phyloP scores from a whole-genome alignment of 2,329 filamentous ascomycete genomes.

The Aspergillus jensenii region DNA sequence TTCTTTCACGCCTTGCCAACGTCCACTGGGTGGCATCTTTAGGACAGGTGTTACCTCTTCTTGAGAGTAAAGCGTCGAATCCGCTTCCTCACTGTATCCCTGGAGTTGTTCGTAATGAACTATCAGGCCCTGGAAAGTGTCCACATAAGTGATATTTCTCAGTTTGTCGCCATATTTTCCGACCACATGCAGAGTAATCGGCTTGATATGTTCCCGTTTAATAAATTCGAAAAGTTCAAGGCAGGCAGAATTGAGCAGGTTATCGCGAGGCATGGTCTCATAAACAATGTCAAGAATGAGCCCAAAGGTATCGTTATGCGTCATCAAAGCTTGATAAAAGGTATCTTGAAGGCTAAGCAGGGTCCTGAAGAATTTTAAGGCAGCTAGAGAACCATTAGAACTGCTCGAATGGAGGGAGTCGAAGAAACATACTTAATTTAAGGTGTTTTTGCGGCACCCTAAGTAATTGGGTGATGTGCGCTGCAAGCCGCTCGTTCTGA shows the following conservation, averaged over 20 bases:
- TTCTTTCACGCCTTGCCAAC: conserved; percentile 74
- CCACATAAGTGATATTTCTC: conserved; percentile 73
- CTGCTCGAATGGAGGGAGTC: neutral
- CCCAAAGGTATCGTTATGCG: conserved; percentile 75
- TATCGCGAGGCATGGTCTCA: conserved; percentile 86
- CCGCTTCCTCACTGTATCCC: conserved; percentile 64
- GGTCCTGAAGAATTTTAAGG: conserved; percentile 90
- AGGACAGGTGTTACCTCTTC: conserved; percentile 58
- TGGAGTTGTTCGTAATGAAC: conserved; percentile 76
- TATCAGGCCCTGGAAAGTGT: conserved; percentile 77
- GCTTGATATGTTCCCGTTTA: conserved; percentile 76
- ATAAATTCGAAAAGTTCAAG: conserved; percentile 93
- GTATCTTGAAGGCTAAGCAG: conserved; percentile 84
- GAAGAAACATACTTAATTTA: conserved; percentile 68
- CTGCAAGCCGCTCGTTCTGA: conserved; percentile 72
- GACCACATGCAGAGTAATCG: conserved; percentile 79
- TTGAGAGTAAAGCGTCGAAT: conserved; percentile 67
- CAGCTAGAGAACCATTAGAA: conserved; percentile 53
- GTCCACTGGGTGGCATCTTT: conserved; percentile 53
- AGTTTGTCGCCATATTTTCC: conserved; percentile 79
- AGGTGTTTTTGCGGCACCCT: conserved; percentile 85
- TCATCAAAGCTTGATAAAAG: conserved; percentile 84
- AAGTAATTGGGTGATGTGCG: conserved; percentile 79
- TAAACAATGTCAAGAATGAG: conserved; percentile 82
- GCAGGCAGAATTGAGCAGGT: conserved; percentile 88